phyloP scores from a whole-genome alignment of 495 filamentous ascomycete genomes.

The Penicillium nucicola region DNA sequence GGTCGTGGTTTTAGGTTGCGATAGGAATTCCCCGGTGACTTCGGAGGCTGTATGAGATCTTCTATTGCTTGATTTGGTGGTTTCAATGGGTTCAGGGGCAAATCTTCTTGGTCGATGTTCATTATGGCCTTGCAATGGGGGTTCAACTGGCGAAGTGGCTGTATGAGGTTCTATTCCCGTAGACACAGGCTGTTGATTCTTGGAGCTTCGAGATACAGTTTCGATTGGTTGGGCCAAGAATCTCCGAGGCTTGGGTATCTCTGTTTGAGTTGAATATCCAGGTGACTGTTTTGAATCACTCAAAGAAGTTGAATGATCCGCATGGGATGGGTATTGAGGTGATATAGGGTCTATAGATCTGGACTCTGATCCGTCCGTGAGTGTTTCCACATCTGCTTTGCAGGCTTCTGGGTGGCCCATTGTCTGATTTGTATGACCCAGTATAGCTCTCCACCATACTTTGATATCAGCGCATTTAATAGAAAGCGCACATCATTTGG shows the following conservation, averaged over 20 bases:
- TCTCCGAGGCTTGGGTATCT: slow-evolving; percentile 5
- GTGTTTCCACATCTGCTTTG: background rate
- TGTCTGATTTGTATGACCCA: background rate
- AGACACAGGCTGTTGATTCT: slow-evolving; percentile 32
- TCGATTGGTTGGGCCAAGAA: slow-evolving; percentile 65
- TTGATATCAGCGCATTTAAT: background rate
- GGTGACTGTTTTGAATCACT: background rate
- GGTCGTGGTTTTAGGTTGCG: slow-evolving; percentile 1
- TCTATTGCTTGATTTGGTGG: slow-evolving; percentile 22
- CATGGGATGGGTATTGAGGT: background rate
- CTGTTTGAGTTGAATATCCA: background rate
- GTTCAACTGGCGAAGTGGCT: slow-evolving; percentile 4
- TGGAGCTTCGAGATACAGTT: slow-evolving; percentile 57
- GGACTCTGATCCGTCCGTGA: background rate
- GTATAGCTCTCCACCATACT: background rate
- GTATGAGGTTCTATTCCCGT: background rate
- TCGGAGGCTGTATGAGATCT: slow-evolving; percentile 1
- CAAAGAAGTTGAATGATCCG: background rate
- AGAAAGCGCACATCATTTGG: background rate
- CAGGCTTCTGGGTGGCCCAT: background rate
- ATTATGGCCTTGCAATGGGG: background rate
- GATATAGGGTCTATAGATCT: background rate
- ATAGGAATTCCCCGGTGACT: slow-evolving; percentile 6
- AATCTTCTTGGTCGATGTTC: slow-evolving; percentile 19
- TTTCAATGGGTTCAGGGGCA: slow-evolving; percentile 28